phyloP scores from a whole-genome alignment of 2,329 filamentous ascomycete genomes.

The Fusarium compactum region DNA sequence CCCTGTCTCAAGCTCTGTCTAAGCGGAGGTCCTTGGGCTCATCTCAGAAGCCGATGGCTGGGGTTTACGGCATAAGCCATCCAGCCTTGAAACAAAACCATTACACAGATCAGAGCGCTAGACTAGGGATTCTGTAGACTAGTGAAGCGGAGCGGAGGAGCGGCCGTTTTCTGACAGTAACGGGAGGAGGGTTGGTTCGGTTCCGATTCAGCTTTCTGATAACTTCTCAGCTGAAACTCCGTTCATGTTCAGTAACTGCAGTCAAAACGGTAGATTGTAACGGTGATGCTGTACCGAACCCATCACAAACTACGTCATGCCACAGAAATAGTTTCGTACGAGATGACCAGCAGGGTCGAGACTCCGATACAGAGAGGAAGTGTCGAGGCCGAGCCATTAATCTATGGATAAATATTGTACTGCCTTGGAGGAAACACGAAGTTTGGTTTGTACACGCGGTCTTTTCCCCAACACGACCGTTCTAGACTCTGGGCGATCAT shows the following conservation, averaged over 20 bases:
- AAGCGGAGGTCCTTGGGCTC: constrained; percentile 7
- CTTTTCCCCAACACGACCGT: constrained; percentile 4
- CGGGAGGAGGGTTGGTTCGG: constrained; percentile 8
- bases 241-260: constrained; percentile 10
- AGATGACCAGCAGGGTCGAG: constrained; percentile 19
- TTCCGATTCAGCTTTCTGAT: constrained; percentile 23
- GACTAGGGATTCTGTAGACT: background rate
- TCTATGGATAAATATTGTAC: background rate
- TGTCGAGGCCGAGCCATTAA: constrained; percentile 2
- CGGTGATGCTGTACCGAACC: constrained; percentile 2
- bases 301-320: constrained; percentile 41
- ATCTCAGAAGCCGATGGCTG: constrained; percentile 1
- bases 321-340: constrained; percentile 18
- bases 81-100: constrained; percentile 35
- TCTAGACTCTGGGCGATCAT: constrained; percentile 22
- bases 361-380: constrained; percentile 4
- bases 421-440: background rate
- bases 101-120: constrained; percentile 19
- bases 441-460: background rate
- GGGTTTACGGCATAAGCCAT: constrained; percentile 14
- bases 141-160: constrained; percentile 4
- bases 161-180: constrained; percentile 24
- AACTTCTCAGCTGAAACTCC: constrained; percentile 26
- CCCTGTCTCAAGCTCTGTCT: background rate
- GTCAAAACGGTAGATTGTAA: constrained; percentile 18